Base-by-base conservation (phyloP, 495 filamentous ascomycete species). In the Gamarada debralockiae region DNA sequence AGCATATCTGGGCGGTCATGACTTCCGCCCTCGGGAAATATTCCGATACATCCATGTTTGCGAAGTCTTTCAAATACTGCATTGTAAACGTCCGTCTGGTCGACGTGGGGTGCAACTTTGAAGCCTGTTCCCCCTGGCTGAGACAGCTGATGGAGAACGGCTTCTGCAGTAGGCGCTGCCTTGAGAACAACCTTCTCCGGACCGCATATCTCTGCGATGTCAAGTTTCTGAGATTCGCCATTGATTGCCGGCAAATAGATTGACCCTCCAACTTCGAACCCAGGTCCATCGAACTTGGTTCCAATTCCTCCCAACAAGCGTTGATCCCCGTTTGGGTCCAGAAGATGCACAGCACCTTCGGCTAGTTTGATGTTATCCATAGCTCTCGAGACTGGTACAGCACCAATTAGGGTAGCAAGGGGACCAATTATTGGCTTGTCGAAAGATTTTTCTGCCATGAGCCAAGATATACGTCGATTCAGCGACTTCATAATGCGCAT, bases 21-120 rank as follows among this genome's bases (percentile, higher is more conserved):
- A 65, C 92, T 97, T 55, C 93, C 92, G 55, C 92, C 92, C 68
- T 97, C 93, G 0, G 92, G 92, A 65, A 97, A 97, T 60, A 97
- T 96, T 49, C 93, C 92, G 46, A 97, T 82, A 66, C 91, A 96
- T 17, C 90, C 92, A n/a, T 89, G 90, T 3, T 70, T 68, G 56
- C 80, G 84, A 22, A 97, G 76, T 24, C 84, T 77, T 37, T 80
- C 75, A 66, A 95, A 96, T 0, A 97, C 93, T 2, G 88, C 85
- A 65, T 95, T 76, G 65, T 96, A 97, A 21, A 97, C 92, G 42
- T 85, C 76, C 7, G 82, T 87, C 67, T 97, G 92, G 66, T 97
- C 87, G 18, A 97, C 88, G 65, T 97, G 91, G 7, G 92, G 92
- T 0, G 92, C 90, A 2, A 87, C 73, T 69, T 91, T 92, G 71